phyloP scores from a whole-genome alignment of 352 stramenopile genomes.

The Lagenidium sp. region DNA sequence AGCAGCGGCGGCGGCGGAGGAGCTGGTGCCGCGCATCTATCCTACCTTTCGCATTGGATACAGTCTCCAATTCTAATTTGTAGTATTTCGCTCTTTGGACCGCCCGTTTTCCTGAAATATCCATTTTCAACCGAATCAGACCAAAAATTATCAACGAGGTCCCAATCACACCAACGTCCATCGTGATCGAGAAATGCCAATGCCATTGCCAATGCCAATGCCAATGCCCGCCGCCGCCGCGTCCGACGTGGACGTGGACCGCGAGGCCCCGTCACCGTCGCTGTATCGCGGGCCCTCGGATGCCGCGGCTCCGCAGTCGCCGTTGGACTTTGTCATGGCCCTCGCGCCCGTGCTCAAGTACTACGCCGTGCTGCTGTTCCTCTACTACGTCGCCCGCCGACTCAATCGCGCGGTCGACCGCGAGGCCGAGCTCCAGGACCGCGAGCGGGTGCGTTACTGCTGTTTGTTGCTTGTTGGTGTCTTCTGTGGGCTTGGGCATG shows the following conservation, averaged over 20 bases:
- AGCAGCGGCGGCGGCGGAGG: too few relatives aligned
- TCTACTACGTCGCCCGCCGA: constrained; percentile 48
- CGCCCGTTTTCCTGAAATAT: too few relatives aligned
- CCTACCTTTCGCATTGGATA: too few relatives aligned
- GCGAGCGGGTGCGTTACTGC: constrained; percentile 13
- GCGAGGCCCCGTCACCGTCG: background rate
- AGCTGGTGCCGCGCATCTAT: too few relatives aligned
- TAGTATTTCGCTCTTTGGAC: too few relatives aligned
- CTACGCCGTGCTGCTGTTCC: constrained; percentile 46
- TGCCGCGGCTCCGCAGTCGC: constrained; percentile 22
- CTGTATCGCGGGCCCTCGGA: constrained; percentile 5
- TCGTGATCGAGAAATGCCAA: constrained; percentile 8
- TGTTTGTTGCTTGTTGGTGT: background rate
- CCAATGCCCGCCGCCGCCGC: background rate
- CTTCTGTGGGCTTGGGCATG: background rate
- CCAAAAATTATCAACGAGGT: too few relatives aligned
- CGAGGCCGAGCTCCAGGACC: constrained; percentile 33
- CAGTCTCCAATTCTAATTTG: too few relatives aligned
- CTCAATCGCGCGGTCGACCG: constrained; percentile 51
- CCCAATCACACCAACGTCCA: too few relatives aligned
- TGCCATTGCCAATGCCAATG: background rate
- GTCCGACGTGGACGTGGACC: background rate
- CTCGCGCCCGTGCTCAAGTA: constrained; percentile 71
- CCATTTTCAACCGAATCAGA: too few relatives aligned
- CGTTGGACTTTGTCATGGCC: constrained; percentile 42